A percentile compares a stretch with the other conserved stretches of the same genome.
phyloP scores from a whole-genome alignment of 164 flowering plant species.

The Annona cherimola region DNA sequence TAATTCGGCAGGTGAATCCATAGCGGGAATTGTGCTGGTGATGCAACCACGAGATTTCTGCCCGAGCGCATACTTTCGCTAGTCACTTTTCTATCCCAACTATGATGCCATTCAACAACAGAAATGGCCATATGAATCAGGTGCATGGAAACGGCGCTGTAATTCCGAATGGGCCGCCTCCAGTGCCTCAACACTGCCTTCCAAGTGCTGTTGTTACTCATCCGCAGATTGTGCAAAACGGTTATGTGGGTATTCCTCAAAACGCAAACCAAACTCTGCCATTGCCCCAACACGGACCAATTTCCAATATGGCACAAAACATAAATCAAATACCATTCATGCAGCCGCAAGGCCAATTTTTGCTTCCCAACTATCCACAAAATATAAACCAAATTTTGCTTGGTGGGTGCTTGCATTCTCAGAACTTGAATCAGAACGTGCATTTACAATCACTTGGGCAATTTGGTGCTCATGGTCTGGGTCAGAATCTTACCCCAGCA shows the following conservation, averaged over 20 bases:
- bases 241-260: slow-evolving; percentile 2
- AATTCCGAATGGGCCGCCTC: background rate
- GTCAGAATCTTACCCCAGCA: background rate
- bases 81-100: background rate
- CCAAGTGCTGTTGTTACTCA: slow-evolving; percentile 2
- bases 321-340: background rate
- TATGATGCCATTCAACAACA: background rate
- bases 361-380: background rate
- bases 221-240: background rate
- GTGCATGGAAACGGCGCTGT: background rate
- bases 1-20: too few species aligned
- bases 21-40: background rate
- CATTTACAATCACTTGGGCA: background rate
- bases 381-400: background rate
- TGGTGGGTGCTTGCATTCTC: background rate
- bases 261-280: background rate
- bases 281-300: background rate
- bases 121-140: background rate
- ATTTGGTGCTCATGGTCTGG: background rate
- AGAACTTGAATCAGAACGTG: background rate
- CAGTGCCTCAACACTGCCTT: background rate
- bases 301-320: slow-evolving; percentile 1
- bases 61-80: background rate
- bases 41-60: slow-evolving; percentile 1
- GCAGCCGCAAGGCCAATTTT: slow-evolving; percentile 1